phyloP scores from a whole-genome alignment of 1,284 basidiomycete genomes.

The Thecaphora frezii region DNA sequence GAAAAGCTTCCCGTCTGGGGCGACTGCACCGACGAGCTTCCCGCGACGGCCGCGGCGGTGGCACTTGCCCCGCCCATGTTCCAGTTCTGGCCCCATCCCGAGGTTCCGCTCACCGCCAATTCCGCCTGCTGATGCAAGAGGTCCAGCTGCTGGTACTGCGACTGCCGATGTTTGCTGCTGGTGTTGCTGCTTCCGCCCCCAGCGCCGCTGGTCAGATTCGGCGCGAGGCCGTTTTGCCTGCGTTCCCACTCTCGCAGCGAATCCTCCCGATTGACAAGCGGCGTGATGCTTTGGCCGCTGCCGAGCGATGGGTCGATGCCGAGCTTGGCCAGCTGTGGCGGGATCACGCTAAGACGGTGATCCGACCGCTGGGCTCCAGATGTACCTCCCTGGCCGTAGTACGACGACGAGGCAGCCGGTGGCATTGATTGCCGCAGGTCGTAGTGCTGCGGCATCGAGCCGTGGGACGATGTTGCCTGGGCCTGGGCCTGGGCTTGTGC shows the following conservation, averaged over 20 bases:
- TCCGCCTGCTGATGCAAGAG: conserved; percentile 40
- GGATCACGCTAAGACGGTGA: conserved; percentile 74
- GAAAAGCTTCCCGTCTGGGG: conserved; percentile 5
- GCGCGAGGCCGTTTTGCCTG: conserved; percentile 63
- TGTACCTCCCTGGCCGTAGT: conserved; percentile 10
- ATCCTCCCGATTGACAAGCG: conserved; percentile 53
- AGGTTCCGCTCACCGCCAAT: conserved; percentile 2
- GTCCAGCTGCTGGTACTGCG: conserved; percentile 38
- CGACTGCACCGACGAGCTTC: neutral
- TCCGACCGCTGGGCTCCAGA: conserved; percentile 8
- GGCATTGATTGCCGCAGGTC: conserved; percentile 28
- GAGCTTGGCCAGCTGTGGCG: conserved; percentile 71
- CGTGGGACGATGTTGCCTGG: conserved; percentile 31
- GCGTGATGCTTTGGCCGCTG: conserved; percentile 38
- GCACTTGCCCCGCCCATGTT: neutral
- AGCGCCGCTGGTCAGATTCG: conserved; percentile 13
- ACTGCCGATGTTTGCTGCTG: conserved; percentile 24
- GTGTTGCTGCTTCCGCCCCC: conserved; percentile 14
- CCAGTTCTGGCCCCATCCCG: neutral
- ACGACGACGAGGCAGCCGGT: conserved; percentile 11
- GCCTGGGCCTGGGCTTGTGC: conserved; percentile 33
- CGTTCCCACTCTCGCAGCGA: conserved; percentile 60
- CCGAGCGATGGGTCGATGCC: conserved; percentile 47
- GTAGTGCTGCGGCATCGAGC: conserved; percentile 29
- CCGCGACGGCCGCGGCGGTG: neutral